These are phyloP conservation scores for Craterostigma plantagineum DNA, from an alignment of 257 asterid genomes.

Conservation along the genomic window DNA sequence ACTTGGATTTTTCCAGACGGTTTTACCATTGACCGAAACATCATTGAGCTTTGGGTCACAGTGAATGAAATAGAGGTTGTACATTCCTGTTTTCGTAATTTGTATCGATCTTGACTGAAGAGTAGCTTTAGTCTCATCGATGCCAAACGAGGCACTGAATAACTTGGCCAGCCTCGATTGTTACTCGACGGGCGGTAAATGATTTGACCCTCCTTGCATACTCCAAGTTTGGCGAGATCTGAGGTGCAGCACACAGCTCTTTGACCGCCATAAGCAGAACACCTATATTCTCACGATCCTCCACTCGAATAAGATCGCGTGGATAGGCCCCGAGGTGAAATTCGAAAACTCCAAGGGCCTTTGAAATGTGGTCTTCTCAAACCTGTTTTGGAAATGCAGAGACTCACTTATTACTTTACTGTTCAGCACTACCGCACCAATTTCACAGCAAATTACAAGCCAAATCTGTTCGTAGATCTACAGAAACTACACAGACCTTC, in stretches of 20 bases:
- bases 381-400: constrained; percentile 24
- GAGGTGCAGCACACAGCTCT: constrained; percentile 58
- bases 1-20: constrained; percentile 86
- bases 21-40: constrained; percentile 52
- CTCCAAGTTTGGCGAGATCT: constrained; percentile 66
- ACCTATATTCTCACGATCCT: constrained; percentile 48
- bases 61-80: constrained; percentile 77
- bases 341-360: constrained; percentile 65
- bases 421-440: too few species aligned
- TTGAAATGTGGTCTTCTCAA: constrained; percentile 59
- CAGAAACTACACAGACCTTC: not conserved
- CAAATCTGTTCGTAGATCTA: not conserved
- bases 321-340: constrained; percentile 41
- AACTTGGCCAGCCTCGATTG: constrained; percentile 82
- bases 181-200: constrained; percentile 62
- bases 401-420: constrained; percentile 13
- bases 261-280: constrained; percentile 66
- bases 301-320: constrained; percentile 50
- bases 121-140: constrained; percentile 27
- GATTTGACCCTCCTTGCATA: constrained; percentile 43
- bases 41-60: constrained; percentile 73
- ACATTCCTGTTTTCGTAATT: constrained; percentile 83
- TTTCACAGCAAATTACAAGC: constrained; percentile 1
- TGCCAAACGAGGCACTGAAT: constrained; percentile 50
- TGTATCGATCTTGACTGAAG: constrained; percentile 50